These are phyloP conservation scores for Neurospora sp. DNA, from an alignment of 495 filamentous ascomycete species.

Conservation along the genomic window DNA sequence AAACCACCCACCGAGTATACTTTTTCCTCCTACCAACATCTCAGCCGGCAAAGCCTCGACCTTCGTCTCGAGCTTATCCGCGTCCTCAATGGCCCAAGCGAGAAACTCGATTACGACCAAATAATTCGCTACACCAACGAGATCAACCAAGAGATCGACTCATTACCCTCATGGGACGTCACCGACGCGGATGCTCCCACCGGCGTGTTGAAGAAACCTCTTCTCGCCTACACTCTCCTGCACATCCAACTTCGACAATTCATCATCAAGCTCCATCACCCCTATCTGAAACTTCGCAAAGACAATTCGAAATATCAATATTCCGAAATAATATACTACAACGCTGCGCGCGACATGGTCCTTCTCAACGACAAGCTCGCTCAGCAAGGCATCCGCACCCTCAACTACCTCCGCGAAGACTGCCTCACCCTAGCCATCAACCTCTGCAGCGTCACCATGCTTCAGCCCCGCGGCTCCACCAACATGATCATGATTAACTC, in stretches of 20 bases:
- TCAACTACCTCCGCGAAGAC: conserved; percentile 32
- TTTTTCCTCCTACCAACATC: conserved; percentile 30
- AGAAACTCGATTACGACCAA: conserved; percentile 30
- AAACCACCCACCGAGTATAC: conserved; percentile 27
- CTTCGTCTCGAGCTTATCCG: conserved; percentile 33
- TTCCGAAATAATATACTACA: conserved; percentile 37
- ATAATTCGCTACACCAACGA: conserved; percentile 36
- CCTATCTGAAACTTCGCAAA: conserved; percentile 31
- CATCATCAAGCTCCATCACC: conserved; percentile 35
- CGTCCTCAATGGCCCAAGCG: conserved; percentile 22
- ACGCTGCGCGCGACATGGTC: conserved; percentile 35
- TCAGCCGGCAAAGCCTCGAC: conserved; percentile 27
- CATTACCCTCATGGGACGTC: conserved; percentile 32
- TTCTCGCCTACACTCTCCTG: conserved; percentile 31
- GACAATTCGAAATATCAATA: conserved; percentile 33
- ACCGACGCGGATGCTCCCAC: conserved; percentile 3
- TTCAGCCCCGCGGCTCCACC: conserved; percentile 34
- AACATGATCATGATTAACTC: conserved; percentile 36
- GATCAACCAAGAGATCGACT: conserved; percentile 32
- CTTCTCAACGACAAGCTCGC: conserved; percentile 30
- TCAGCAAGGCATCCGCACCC: conserved; percentile 30
- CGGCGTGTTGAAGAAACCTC: conserved; percentile 18
- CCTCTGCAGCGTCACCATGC: conserved; percentile 37
- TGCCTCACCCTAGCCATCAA: conserved; percentile 31
- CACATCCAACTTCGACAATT: conserved; percentile 34